These are phyloP conservation scores for Typha latifolia DNA, from an alignment of 176 grass and related monocot genomes.

Conservation along the genomic window DNA sequence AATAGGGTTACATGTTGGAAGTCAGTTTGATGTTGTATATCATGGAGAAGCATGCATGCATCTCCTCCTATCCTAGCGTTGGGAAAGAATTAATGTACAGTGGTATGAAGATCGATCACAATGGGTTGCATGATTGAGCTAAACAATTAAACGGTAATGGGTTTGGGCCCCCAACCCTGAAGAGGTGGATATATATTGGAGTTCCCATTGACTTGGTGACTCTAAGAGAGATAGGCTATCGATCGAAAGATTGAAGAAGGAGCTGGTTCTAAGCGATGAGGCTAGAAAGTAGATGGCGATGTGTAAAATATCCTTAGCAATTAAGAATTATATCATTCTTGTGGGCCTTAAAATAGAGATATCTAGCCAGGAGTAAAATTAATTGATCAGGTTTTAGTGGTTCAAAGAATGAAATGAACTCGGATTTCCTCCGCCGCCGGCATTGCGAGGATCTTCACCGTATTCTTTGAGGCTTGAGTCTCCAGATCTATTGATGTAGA, in stretches of 20 bases:
- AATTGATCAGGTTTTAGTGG: not conserved
- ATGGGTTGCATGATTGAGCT: constrained; percentile 1
- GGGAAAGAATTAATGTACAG: not conserved
- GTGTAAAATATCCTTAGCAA: no score
- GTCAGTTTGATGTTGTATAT: no score
- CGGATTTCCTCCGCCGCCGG: not conserved
- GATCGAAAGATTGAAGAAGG: no score
- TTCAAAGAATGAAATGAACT: not conserved
- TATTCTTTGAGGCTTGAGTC: not conserved
- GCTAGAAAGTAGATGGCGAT: no score
- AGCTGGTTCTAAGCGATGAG: no score
- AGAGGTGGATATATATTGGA: not conserved
- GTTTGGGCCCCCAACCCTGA: not conserved
- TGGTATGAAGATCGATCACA: not conserved
- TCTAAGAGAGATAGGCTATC: no score
- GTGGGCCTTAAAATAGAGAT: not conserved
- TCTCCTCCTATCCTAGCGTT: not conserved
- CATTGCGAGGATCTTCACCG: not conserved
- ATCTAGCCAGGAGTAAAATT: not conserved
- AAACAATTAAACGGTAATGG: not conserved
- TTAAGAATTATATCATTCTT: not conserved
- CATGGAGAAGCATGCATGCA: no score
- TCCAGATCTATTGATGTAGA: not conserved
- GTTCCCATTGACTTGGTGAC: not conserved
- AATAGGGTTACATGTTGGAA: no score